Base-by-base conservation (phyloP, 306 rosid species). In the Styphnolobium japonicum region DNA sequence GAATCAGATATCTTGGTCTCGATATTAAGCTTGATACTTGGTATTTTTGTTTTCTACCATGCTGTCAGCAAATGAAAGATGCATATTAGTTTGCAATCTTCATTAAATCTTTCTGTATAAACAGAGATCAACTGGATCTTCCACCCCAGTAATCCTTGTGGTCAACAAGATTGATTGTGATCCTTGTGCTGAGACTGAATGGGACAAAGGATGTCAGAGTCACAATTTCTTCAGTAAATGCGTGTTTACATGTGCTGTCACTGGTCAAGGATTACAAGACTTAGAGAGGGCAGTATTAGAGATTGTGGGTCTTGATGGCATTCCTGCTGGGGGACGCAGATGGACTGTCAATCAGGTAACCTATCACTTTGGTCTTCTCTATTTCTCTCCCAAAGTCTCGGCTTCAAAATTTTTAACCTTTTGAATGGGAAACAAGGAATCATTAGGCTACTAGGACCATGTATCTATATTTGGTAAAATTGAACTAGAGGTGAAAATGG, bases 291-390 rank as follows among this genome's bases (percentile, higher is more conserved):
- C 90, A 19, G 96, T 95, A 72, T 79, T 85, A 49, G 93, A 95
- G 84, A 78, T 91, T 27, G 92, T 90, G 74, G 96, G 99, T 58
- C 93, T 93, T 66, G 64, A 95, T 85, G 81, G 79, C 77, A 77
- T 87, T 77, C 86, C 87, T 63, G 72, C 85, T 16, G 97, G 91
- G 68, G 97, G 97, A 57, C 92, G 96, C 55, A 86, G 85, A 81
- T 93, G 99, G 99, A 88, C 97, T 19, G 91, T 93, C 67, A 95
- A 92, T 83, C 99, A 92, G 97, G 98, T 92, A 75, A 55, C 45
- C 33, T 18, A 37, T 52, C 7, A 64, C 23, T 10, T 53, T 73
- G 11, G 57, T 71, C 31, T 43, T 73, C 23, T 23, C 18, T 42
- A 7, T 33, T 19, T 19, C 43, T 33, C 67, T 21, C 12, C 14